Conservation (phyloP, 805 yeast species). For the Zygoascus tannicola region DNA sequence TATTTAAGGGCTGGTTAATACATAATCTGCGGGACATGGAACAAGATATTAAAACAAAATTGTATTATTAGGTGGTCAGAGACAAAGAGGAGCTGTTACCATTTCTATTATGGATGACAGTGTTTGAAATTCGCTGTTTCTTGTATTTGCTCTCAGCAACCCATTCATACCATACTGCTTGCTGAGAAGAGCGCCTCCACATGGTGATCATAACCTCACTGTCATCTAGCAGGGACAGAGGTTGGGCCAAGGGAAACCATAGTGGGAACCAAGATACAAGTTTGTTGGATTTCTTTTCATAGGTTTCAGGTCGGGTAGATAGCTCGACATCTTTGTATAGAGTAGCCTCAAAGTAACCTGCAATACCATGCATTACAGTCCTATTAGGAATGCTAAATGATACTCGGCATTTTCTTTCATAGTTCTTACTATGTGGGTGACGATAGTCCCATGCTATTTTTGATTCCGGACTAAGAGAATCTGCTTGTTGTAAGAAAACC, state of each 20-base stretch:
- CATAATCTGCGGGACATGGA: no score
- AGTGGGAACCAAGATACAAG: slow-evolving; percentile 62
- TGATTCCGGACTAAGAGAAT: slow-evolving; percentile 36
- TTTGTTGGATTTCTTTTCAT: slow-evolving; percentile 30
- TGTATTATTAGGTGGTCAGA: no score
- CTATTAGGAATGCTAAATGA: slow-evolving; percentile 39
- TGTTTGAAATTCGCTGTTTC: slow-evolving; percentile 16
- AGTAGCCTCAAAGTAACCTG: slow-evolving; percentile 65
- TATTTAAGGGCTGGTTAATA: no score
- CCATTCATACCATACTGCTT: slow-evolving; percentile 63
- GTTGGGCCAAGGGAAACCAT: slow-evolving; percentile 50
- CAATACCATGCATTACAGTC: slow-evolving; percentile 59
- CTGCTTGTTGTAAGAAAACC: slow-evolving; percentile 33
- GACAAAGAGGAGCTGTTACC: no score
- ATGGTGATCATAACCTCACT: slow-evolving; percentile 45
- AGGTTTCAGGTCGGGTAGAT: slow-evolving; percentile 40
- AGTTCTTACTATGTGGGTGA: slow-evolving; percentile 37
- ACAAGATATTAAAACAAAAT: no score
- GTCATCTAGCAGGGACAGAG: slow-evolving; percentile 44
- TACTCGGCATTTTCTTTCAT: slow-evolving; percentile 24
- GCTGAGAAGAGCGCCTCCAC: slow-evolving; percentile 37
- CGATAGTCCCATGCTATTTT: slow-evolving; percentile 52
- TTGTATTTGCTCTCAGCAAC: slow-evolving; percentile 40
- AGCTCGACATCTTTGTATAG: slow-evolving; percentile 52
- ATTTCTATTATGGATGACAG: slow-evolving; percentile 24